Percentiles rank a stretch among this genome's conserved stretches.
phyloP scores from a whole-genome alignment of 768 basidiomycete genomes.

The Astraeus odoratus region DNA sequence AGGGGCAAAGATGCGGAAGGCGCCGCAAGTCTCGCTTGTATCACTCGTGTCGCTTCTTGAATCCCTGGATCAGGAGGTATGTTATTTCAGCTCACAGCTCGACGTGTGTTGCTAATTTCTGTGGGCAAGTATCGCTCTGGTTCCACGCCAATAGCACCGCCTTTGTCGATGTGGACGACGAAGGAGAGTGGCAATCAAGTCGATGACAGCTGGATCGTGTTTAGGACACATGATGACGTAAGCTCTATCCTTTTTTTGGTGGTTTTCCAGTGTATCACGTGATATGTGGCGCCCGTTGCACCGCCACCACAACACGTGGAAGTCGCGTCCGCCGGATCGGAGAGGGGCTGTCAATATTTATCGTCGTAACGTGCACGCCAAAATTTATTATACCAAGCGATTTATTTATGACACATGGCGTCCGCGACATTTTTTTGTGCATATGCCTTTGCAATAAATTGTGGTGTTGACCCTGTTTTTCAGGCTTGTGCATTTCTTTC shows the following conservation, averaged over 20 bases:
- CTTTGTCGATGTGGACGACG: slow-evolving; percentile 45
- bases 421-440: slow-evolving; percentile 4
- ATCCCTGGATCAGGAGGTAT: slow-evolving; percentile 15
- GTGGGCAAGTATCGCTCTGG: slow-evolving; percentile 9
- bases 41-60: slow-evolving; percentile 23
- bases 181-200: slow-evolving; percentile 28
- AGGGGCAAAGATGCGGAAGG: slow-evolving; percentile 19
- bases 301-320: no score
- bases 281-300: no score
- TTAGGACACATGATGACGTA: slow-evolving; percentile 56
- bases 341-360: no score
- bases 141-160: slow-evolving; percentile 11
- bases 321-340: no score
- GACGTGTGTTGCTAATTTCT: slow-evolving; percentile 5
- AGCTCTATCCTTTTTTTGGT: slow-evolving; percentile 18
- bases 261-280: not conserved
- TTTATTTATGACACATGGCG: no score
- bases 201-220: slow-evolving; percentile 51
- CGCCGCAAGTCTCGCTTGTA: slow-evolving; percentile 13
- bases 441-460: no score
- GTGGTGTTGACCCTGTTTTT: slow-evolving; percentile 2
- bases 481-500: slow-evolving; percentile 53
- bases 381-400: no score
- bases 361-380: no score
- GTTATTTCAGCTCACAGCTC: slow-evolving; percentile 1